phyloP scores from a whole-genome alignment of 192 early-diverging fungal species.

The Lobosporangium transversale region DNA sequence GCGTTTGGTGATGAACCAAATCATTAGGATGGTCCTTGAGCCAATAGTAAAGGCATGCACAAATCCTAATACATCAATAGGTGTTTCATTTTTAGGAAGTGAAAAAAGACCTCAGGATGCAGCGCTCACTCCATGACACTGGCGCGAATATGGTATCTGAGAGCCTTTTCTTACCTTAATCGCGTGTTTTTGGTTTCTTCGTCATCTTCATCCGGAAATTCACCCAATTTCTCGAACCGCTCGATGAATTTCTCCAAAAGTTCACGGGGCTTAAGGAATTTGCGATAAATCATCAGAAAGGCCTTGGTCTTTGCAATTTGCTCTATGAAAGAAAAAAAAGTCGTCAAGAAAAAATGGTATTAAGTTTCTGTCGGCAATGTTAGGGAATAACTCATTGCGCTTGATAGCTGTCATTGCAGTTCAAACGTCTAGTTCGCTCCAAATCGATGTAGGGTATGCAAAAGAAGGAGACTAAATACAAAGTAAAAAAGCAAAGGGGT shows the following conservation, averaged over 20 bases:
- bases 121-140: background rate
- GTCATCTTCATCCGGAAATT: constrained; percentile 32
- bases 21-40: constrained; percentile 55
- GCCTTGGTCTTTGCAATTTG: constrained; percentile 36
- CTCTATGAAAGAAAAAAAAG: constrained; percentile 26
- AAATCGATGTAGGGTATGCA: background rate
- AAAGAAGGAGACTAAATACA: background rate
- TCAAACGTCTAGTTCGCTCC: too few species aligned
- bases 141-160: background rate
- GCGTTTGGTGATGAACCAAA: constrained; percentile 51
- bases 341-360: background rate
- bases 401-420: background rate
- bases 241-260: constrained; percentile 47
- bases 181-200: constrained; percentile 31
- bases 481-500: background rate
- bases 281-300: constrained; percentile 46
- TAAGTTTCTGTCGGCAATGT: too few species aligned
- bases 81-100: constrained; percentile 1
- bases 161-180: constrained; percentile 14
- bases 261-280: constrained; percentile 49
- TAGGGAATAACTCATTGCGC: too few species aligned
- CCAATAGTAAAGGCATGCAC: constrained; percentile 25
- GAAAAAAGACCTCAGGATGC: background rate
- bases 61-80: too few species aligned
- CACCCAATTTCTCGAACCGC: constrained; percentile 40